Evolutionary conservation across 164 flowering plant species (phyloP).

Genomic region (Malania oleifera): DNA sequence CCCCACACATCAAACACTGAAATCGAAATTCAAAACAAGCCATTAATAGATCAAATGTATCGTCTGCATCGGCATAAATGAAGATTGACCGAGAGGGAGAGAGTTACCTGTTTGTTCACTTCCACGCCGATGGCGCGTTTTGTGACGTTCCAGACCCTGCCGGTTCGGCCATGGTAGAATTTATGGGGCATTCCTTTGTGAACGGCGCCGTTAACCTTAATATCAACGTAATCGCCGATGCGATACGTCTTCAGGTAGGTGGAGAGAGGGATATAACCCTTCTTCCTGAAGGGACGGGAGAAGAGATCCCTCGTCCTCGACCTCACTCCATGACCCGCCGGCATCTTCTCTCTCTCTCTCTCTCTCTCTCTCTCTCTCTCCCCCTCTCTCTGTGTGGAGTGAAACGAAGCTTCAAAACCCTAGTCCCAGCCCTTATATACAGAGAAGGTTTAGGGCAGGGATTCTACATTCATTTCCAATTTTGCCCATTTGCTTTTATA

Average conservation of each 20-base stretch:
- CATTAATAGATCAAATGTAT: too few relatives aligned
- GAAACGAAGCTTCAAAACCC: too few relatives aligned
- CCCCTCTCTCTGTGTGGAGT: too few relatives aligned
- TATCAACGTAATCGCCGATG: conserved; percentile 66
- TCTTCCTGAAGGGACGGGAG: conserved; percentile 67
- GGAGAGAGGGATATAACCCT: conserved; percentile 57
- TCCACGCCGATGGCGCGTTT: conserved; percentile 85
- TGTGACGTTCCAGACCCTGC: conserved; percentile 86
- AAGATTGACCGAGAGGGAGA: not conserved
- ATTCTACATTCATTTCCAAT: too few relatives aligned
- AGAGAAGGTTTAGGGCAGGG: too few relatives aligned
- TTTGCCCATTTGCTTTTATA: too few relatives aligned
- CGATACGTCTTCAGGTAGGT: conserved; percentile 57
- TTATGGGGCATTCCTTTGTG: conserved; percentile 95
- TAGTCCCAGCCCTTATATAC: too few relatives aligned
- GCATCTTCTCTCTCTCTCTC: conserved; percentile 38
- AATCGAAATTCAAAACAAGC: too few relatives aligned
- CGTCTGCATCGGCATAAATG: too few relatives aligned
- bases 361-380: not conserved
- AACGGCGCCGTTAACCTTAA: conserved; percentile 76
- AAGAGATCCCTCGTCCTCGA: conserved; percentile 66
- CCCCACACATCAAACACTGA: too few relatives aligned
- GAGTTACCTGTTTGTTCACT: conserved; percentile 66
- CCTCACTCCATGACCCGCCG: conserved; percentile 73
- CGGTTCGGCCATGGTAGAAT: conserved; percentile 88